A percentile compares a stretch with the other conserved stretches of the same genome.
phyloP scores from a whole-genome alignment of 148 eudicot genomes.

The Chenopodium formosanum region DNA sequence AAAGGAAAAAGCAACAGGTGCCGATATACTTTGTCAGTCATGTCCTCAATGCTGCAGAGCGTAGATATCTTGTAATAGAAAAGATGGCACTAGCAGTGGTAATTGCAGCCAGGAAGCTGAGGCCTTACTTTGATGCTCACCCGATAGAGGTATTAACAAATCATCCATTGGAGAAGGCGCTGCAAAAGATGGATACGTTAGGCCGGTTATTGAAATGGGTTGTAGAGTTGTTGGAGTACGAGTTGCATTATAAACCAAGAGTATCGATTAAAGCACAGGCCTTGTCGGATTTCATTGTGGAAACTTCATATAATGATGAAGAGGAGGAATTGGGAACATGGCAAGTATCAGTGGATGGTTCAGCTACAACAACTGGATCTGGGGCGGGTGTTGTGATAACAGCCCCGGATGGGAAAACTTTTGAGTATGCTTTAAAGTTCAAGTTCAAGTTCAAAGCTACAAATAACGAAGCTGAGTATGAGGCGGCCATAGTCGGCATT shows the following conservation, averaged over 20 bases:
- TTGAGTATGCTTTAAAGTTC: not conserved
- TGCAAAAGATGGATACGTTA: not conserved
- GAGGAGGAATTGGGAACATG: not conserved
- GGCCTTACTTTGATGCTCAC: not conserved
- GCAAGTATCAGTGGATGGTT: not conserved
- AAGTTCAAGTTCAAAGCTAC: not conserved
- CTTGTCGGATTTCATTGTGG: not conserved
- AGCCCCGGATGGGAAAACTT: not conserved
- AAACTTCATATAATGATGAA: not conserved
- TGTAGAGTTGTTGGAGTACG: not conserved
- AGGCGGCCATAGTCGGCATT: not conserved
- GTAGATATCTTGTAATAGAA: not conserved
- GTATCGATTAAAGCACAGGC: not conserved
- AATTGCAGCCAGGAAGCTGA: not conserved
- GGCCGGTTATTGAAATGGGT: not conserved
- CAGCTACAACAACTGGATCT: accelerated
- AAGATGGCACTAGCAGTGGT: not conserved
- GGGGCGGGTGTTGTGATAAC: not conserved
- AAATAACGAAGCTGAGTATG: not conserved
- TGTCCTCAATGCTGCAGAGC: not conserved
- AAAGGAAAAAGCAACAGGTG: not conserved
- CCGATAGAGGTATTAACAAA: not conserved
- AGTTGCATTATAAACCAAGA: not conserved
- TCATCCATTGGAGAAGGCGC: not conserved
- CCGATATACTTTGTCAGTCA: constrained; percentile 7